A percentile compares a stretch with the other conserved stretches of the same genome.
These are phyloP conservation scores for Kodamaea restingae DNA, from an alignment of 805 yeast species.

Conservation along the genomic window DNA sequence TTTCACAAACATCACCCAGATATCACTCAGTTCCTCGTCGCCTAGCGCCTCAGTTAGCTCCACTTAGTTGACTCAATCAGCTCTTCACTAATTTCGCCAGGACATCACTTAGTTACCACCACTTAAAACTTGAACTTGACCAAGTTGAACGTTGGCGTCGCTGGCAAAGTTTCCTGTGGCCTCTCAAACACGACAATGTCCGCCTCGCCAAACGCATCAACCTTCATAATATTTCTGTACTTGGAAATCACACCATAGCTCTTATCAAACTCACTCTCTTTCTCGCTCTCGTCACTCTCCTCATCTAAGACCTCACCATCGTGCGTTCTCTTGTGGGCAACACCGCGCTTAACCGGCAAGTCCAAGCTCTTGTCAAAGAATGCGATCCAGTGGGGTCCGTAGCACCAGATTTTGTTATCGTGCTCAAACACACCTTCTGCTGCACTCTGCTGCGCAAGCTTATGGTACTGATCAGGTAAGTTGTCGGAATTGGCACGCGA, in stretches of 20 bases:
- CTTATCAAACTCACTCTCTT: conserved; percentile 19
- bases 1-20: no score
- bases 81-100: no score
- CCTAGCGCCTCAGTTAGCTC: no score
- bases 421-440: conserved; percentile 68
- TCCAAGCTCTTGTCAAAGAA: conserved; percentile 63
- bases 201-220: conserved; percentile 48
- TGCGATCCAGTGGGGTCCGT: conserved; percentile 79
- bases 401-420: conserved; percentile 65
- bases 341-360: conserved; percentile 42
- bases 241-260: conserved; percentile 75
- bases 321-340: conserved; percentile 39
- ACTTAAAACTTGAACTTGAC: conserved; percentile 52
- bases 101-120: no score
- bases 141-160: conserved; percentile 62
- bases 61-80: no score
- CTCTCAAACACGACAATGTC: conserved; percentile 68
- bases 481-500: conserved; percentile 70
- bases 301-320: conserved; percentile 38
- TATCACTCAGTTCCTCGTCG: no score
- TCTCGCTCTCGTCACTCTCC: conserved; percentile 24
- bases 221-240: conserved; percentile 68
- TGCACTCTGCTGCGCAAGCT: conserved; percentile 50
- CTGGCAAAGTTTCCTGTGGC: conserved; percentile 55
- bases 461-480: conserved; percentile 60